Conservation (phyloP, 2,329 filamentous ascomycete genomes). For the Colletotrichum higginsianum region DNA sequence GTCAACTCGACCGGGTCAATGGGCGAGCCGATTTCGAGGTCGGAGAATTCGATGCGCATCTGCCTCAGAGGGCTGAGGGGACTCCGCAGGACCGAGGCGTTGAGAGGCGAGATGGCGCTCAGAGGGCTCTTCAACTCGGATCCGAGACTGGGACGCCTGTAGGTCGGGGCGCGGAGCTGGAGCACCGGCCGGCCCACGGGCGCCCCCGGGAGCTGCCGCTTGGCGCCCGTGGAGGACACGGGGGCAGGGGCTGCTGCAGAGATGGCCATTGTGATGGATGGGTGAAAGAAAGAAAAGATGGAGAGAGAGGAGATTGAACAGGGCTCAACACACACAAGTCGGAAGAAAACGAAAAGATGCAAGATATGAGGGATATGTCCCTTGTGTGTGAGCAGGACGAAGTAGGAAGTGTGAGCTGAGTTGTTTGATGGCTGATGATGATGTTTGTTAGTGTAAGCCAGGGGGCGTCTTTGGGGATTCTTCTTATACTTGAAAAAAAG, state of each 20-base stretch:
- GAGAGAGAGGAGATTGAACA: not conserved
- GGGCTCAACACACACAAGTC: not conserved
- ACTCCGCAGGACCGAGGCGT: slow-evolving; percentile 24
- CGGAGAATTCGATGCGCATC: slow-evolving; percentile 24
- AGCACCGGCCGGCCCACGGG: slow-evolving; percentile 29
- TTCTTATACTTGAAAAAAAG: slow-evolving; percentile 32
- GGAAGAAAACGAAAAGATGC: not conserved
- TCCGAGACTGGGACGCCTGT: slow-evolving; percentile 13
- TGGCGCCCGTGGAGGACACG: not conserved
- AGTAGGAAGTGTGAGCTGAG: not conserved
- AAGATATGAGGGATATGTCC: too few species aligned
- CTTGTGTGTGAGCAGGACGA: too few species aligned
- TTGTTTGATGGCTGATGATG: not conserved
- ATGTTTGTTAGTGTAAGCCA: not conserved
- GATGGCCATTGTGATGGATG: slow-evolving; percentile 33
- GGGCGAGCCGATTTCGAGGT: slow-evolving; percentile 38
- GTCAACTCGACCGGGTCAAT: slow-evolving; percentile 35
- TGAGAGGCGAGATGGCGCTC: slow-evolving; percentile 35
- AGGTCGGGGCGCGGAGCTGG: slow-evolving; percentile 17
- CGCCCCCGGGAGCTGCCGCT: slow-evolving; percentile 2
- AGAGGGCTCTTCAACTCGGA: slow-evolving; percentile 25
- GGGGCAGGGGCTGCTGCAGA: not conserved
- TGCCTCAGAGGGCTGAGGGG: slow-evolving; percentile 30
- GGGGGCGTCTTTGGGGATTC: slow-evolving; percentile 14
- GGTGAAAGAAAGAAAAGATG: not conserved